Evolutionary conservation across 148 eudicot species (phyloP).

Genomic region (Amaranthus cruentus): DNA sequence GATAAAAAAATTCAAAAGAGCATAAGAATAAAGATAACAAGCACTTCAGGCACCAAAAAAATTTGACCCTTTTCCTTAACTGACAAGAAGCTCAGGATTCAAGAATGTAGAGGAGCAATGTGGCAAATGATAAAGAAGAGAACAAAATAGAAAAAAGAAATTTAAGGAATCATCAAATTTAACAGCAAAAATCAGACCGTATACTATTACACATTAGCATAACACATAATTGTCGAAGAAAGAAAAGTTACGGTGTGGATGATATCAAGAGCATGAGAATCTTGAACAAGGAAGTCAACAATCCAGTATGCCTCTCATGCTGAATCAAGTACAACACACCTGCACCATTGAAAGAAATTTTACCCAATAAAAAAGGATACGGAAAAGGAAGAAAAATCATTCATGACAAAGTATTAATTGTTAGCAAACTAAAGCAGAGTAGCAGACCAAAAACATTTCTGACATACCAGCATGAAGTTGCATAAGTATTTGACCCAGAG

Average conservation of each 20-base stretch:
- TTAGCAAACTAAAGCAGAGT: constrained; percentile 13
- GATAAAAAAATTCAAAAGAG: neutral
- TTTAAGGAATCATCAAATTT: neutral
- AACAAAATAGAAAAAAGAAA: neutral
- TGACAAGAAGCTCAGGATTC: neutral
- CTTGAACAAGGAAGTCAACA: constrained; percentile 71
- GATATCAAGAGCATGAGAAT: constrained; percentile 76
- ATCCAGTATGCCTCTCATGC: constrained; percentile 64
- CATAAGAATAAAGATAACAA: neutral
- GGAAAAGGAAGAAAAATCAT: neutral
- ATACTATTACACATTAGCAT: neutral
- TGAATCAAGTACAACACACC: constrained; percentile 75
- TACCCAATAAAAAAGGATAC: neutral
- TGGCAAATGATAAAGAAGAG: no score
- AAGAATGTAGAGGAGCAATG: neutral
- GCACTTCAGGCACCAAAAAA: neutral
- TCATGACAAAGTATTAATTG: neutral
- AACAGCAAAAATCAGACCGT: neutral
- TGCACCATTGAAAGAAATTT: constrained; percentile 26
- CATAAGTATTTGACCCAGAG: constrained; percentile 95
- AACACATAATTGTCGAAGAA: neutral
- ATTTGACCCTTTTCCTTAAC: neutral
- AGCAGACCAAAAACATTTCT: constrained; percentile 10
- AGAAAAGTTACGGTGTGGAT: constrained; percentile 76
- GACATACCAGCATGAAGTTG: constrained; percentile 81